phyloP scores from a whole-genome alignment of 139 green algal genomes.

The Chlorella sorokiniana region DNA sequence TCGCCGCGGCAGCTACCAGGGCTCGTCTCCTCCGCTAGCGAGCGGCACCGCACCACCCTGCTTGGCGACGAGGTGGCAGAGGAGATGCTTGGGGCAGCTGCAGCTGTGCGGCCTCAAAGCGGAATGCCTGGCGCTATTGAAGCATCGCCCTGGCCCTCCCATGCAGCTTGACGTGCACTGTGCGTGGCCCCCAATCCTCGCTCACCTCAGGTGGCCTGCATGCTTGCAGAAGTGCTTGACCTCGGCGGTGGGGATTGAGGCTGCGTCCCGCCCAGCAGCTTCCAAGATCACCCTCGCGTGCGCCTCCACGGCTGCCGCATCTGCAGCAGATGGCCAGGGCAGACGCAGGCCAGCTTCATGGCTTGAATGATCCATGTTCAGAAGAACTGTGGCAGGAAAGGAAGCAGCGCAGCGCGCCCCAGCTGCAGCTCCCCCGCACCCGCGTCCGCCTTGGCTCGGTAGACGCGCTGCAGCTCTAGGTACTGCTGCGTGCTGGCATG shows the following conservation, averaged over 20 bases:
- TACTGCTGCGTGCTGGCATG: slow-evolving; percentile 89
- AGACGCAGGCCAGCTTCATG: background rate
- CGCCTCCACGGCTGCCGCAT: slow-evolving; percentile 71
- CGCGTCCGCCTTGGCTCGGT: slow-evolving; percentile 74
- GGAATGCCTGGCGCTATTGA: too few species aligned
- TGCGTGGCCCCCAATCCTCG: background rate
- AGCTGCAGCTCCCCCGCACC: slow-evolving; percentile 23
- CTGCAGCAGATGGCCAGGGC: background rate
- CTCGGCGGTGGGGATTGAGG: slow-evolving; percentile 45
- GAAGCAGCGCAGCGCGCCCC: background rate
- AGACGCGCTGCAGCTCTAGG: slow-evolving; percentile 85
- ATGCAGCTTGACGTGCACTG: background rate
- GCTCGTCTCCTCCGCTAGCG: slow-evolving; percentile 62
- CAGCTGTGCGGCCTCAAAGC: background rate
- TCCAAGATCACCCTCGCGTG: slow-evolving; percentile 64
- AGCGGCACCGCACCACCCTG: slow-evolving; percentile 67
- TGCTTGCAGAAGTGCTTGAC: slow-evolving; percentile 85
- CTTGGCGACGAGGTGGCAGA: background rate
- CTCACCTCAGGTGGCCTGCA: slow-evolving; percentile 69
- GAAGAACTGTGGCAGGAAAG: background rate
- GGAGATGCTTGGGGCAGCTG: background rate
- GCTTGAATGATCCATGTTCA: background rate
- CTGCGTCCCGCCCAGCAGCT: slow-evolving; percentile 46
- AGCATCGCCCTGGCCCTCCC: background rate
- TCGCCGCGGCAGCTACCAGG: slow-evolving; percentile 1